Base-by-base conservation (phyloP, 2,329 filamentous ascomycete species). In the Rhexocercosporidium sp. region DNA sequence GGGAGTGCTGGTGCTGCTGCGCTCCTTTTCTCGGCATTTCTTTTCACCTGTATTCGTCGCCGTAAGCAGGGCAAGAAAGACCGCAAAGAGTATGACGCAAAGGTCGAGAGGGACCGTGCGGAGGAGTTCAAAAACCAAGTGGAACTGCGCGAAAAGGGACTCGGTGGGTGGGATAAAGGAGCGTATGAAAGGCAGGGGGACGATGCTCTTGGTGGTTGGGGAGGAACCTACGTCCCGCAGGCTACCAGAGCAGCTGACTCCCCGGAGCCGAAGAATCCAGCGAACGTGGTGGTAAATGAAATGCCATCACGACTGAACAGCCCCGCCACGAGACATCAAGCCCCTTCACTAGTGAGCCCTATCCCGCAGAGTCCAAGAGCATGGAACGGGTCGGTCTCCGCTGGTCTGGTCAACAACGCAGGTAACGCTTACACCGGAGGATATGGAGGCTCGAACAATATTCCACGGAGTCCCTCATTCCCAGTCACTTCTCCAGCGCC, bases 31-130 rank as follows among this genome's bases (percentile, higher is more conserved):
- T 78, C 75, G 31, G 77, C 78, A 0, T 78, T 82, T 7, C 74
- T 83, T 22, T 84, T 85, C 74, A 86, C 85, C 79, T 88, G 84
- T 78, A 78, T 87, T 74, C 81, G 81, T 49, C 85, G 89, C 76
- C 83, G 87, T 44, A 81, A 83, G 49, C 78, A 78, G 0, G 88
- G 88, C 14, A 80, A 81, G 22, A 75, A 73, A 25, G 87, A 90
- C 75, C 85, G 86, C 44, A 79, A 79, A 3, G 72, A 69, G 18
- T 77, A 77, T 65, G 74, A 76, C 41, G 73, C 74, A 8, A 69
- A 72, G 31, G 67, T 77, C 12, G 74, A 77, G 41, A 72, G 70
- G 49, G 73, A 77, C 54, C 74, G 72, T n/a, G 69, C 76, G 34
- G 71, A 76, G 3, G 68, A 70, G 1, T 73, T 73, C 57, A 56